phyloP scores from a whole-genome alignment of 257 asterid species.

The Solanum phureja region DNA sequence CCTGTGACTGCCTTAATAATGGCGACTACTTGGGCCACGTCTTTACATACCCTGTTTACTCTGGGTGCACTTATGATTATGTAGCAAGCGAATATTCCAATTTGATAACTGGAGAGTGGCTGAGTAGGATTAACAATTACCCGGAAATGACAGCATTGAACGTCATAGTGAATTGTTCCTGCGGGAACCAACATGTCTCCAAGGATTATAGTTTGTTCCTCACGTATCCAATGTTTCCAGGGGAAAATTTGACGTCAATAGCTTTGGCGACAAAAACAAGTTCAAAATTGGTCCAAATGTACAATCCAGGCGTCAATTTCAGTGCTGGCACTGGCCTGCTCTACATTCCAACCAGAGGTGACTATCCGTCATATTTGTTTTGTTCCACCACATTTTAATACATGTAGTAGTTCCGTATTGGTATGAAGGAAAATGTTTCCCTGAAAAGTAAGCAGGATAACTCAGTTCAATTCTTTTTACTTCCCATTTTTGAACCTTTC shows the following conservation, averaged over 20 bases:
- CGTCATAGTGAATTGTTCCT: background rate
- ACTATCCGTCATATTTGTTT: background rate
- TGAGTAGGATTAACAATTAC: background rate
- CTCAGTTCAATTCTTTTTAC: background rate
- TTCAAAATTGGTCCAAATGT: background rate
- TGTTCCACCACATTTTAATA: background rate
- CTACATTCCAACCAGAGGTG: background rate
- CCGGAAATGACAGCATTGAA: background rate
- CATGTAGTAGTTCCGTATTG: background rate
- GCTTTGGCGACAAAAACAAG: background rate
- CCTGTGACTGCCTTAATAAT: background rate
- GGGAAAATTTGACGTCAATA: background rate
- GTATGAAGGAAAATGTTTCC: background rate
- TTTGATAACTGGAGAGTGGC: background rate
- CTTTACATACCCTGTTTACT: background rate
- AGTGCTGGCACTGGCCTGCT: background rate
- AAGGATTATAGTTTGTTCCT: background rate
- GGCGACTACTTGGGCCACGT: background rate
- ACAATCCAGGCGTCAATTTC: background rate
- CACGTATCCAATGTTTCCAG: background rate
- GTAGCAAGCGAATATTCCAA: accelerated
- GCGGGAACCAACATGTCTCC: background rate
- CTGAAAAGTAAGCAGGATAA: background rate
- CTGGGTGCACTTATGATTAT: background rate
- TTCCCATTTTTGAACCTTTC: background rate